phyloP scores from a whole-genome alignment of 768 basidiomycete genomes.

The Cyathus striatus region DNA sequence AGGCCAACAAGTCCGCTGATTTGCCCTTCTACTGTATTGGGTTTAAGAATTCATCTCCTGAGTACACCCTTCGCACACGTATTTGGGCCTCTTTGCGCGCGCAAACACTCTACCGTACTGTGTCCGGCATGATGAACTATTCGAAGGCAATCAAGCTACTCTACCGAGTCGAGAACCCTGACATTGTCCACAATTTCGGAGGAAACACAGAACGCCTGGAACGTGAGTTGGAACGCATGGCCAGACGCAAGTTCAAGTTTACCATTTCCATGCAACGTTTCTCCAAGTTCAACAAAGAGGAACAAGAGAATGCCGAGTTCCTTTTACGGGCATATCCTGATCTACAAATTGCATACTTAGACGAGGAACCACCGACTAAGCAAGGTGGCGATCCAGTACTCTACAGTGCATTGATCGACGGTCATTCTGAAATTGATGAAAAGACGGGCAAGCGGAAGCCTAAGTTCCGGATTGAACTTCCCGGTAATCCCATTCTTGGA shows the following conservation, averaged over 20 bases:
- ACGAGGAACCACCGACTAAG: constrained; percentile 89
- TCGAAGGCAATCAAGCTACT: constrained; percentile 99
- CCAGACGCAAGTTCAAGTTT: constrained; percentile 97
- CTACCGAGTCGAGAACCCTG: constrained; percentile 98
- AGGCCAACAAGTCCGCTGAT: constrained; percentile 77
- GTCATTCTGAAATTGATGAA: constrained; percentile 93
- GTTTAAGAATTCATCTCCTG: constrained; percentile 98
- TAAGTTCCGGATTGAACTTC: constrained; percentile 96
- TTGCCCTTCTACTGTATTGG: constrained; percentile 99
- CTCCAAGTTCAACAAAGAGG: constrained; percentile 99
- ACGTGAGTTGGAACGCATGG: constrained; percentile 94
- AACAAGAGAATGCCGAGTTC: constrained; percentile 98
- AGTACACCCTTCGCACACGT: constrained; percentile 96
- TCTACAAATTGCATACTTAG: constrained; percentile 95
- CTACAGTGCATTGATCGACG: constrained; percentile 93
- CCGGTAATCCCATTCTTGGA: constrained; percentile 97
- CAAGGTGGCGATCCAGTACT: constrained; percentile 85
- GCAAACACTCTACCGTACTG: constrained; percentile 96
- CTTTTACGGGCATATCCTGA: constrained; percentile 96
- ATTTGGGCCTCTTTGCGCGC: constrained; percentile 99
- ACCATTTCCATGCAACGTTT: constrained; percentile 98
- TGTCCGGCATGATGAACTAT: constrained; percentile 99
- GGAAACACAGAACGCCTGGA: constrained; percentile 96
- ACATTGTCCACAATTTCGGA: constrained; percentile 92
- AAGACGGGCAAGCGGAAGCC: constrained; percentile 86